Base-by-base conservation (phyloP, 2,329 filamentous ascomycete species). In the Fusarium irregulare region DNA sequence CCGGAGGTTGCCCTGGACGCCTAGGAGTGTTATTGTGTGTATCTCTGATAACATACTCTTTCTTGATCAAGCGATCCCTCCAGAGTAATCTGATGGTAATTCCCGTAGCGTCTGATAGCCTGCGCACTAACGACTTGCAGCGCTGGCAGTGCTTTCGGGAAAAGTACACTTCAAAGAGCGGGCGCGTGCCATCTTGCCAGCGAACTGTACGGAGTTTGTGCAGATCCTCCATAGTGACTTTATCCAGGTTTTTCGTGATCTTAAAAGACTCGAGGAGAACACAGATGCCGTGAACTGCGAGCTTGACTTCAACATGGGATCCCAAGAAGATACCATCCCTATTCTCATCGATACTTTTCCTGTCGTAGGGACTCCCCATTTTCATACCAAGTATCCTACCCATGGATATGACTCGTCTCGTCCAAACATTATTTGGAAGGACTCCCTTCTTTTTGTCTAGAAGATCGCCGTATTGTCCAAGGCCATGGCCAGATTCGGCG, bases 221-320 rank as follows among this genome's bases (percentile, higher is more conserved):
- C 8, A 81, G 71, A 0, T 76, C 69, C 1, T 56, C 47, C 9
- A 54, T 30, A 1, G 66, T 70, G 9, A 80, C 46, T 3, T 60
- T 68, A 27, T 75, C 46, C 16, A 73, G 54, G 48, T 75, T 61
- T 21, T 56, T 60, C 2, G 75, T 65, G 46, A 79, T 74, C 16
- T 46, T 55, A 44, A 78, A 78, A 4, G 56, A 57, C 2, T 57
- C 53, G 1, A 82, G 70, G 0, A 81, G 63, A 0, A 75, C 54
- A 10, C 75, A 76, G 0, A 81, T 50, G 0, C 77, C 78, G 21
- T 80, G 77, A 0, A 77, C 73, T 0, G 81, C 79, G 0, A 83
- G 76, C 58, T 83, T 83, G 18, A 80, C 79, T 60, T 83, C 81
- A 2, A 80, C 78, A 23, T 83, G 82, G 0, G 78, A 75, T 0